Base-by-base conservation (phyloP, 1,284 basidiomycete genomes). In the Veloboletus limbatus region DNA sequence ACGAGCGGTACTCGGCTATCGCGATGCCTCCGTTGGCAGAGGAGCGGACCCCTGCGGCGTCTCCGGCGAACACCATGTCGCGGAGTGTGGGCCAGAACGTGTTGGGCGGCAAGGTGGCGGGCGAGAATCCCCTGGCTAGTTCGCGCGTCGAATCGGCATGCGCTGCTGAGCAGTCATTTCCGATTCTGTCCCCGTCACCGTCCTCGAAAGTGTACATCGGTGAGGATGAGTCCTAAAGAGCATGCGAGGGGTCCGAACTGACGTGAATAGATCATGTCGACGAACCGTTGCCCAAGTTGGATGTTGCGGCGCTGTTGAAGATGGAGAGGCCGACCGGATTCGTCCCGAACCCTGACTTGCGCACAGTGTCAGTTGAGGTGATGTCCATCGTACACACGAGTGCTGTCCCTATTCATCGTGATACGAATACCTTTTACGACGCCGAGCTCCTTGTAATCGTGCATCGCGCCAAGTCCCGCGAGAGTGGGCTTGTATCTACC, bases 291-390 rank as follows among this genome's bases (percentile, higher is more conserved):
- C 81, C 82, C 2, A 40, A 54, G 14, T 62, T 84, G 40, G 71
- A 85, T 47, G 60, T 85, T 21, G 66, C 70, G 11, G 56, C 68
- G 10, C 57, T 86, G 17, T 55, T 82, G 25, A 62, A 62, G 18
- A 54, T 61, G 8, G 56, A 54, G 20, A 28, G 50, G 39, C 20
- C 57, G 48, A 17, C 54, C 0, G 34, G 43, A 8, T 65, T 63
- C 54, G 57, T 51, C 24, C 64, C 70, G 13, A 58, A 70, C 44
- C 51, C 68, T 1, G 76, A 78, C 40, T 43, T 66, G n/a, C 71
- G 69, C 45, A 81, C 76, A 0, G 76, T 91, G 34, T 88, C 86
- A 14, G 78, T 88, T 4, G 87, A 90, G 27, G 75, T 87, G 2
- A 68, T 89, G 61, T 65, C 69, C 9, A 71, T 91, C 43, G 63